Conservation (phyloP, 306 rosid species). For the Dalbergia cochinchinensis region DNA sequence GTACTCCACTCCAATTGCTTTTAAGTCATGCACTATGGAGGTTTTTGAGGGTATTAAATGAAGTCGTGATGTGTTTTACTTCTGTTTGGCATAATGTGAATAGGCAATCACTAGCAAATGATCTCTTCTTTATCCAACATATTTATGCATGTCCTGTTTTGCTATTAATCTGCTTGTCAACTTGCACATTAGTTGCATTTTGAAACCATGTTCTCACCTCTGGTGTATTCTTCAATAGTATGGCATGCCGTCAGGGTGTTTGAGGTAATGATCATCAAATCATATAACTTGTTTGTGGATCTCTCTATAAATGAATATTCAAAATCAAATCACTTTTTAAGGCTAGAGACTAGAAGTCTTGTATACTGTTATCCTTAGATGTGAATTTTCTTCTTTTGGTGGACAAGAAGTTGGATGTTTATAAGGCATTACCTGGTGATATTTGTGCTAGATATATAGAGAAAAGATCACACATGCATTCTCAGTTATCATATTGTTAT, state of each 20-base stretch:
- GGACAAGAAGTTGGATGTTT: slow-evolving; percentile 12
- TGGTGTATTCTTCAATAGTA: not conserved
- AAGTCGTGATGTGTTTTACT: not conserved
- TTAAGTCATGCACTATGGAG: not conserved
- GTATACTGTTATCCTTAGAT: slow-evolving; percentile 23
- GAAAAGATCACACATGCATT: slow-evolving; percentile 2
- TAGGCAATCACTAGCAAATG: not conserved
- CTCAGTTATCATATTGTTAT: slow-evolving; percentile 8
- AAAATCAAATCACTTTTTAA: not conserved
- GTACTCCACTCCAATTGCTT: not conserved
- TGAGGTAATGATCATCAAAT: not conserved
- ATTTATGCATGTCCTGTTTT: not conserved
- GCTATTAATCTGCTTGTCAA: not conserved
- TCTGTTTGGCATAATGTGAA: not conserved
- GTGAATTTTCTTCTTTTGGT: not conserved
- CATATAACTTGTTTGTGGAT: not conserved
- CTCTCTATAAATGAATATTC: not conserved
- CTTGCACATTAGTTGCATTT: slow-evolving; percentile 1
- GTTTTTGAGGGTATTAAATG: not conserved
- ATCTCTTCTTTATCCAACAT: slow-evolving; percentile 9
- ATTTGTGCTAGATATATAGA: slow-evolving; percentile 9
- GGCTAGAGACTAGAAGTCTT: not conserved
- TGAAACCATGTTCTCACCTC: slow-evolving; percentile 5
- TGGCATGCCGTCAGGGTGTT: not conserved
- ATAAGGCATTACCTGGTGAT: not conserved